phyloP scores from a whole-genome alignment of 768 basidiomycete genomes.

The Fomitopsis serialis region DNA sequence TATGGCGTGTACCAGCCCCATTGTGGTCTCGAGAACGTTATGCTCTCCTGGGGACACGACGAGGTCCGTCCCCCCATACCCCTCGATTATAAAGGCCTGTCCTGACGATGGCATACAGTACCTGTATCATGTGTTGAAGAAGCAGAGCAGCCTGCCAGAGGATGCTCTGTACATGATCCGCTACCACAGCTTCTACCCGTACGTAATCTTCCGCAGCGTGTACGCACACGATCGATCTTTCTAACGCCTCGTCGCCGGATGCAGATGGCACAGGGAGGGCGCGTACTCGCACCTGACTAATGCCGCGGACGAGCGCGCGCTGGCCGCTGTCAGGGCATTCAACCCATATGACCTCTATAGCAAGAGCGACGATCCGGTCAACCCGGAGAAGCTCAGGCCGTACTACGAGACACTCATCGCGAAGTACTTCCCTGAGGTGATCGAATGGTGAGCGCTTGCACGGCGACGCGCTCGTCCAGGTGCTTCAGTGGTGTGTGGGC shows the following conservation, averaged over 20 bases:
- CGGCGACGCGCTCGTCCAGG: too few relatives aligned
- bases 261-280: constrained; percentile 80
- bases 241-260: neutral
- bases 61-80: constrained; percentile 50
- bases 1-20: constrained; percentile 73
- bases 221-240: neutral
- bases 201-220: constrained; percentile 16
- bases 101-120: constrained; percentile 42
- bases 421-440: constrained; percentile 77
- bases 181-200: constrained; percentile 93
- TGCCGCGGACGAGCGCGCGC: constrained; percentile 57
- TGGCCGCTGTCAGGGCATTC: constrained; percentile 78
- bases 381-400: constrained; percentile 59
- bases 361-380: constrained; percentile 71
- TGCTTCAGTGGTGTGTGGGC: neutral
- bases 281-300: constrained; percentile 80
- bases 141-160: constrained; percentile 73
- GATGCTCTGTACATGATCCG: constrained; percentile 90
- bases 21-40: constrained; percentile 82
- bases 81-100: neutral
- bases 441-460: constrained; percentile 60
- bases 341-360: constrained; percentile 95
- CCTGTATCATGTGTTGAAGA: constrained; percentile 77
- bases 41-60: constrained; percentile 90
- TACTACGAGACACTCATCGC: constrained; percentile 82